These are phyloP conservation scores for Puccinia coronata DNA, from an alignment of 1,284 basidiomycete species.

Conservation along the genomic window DNA sequence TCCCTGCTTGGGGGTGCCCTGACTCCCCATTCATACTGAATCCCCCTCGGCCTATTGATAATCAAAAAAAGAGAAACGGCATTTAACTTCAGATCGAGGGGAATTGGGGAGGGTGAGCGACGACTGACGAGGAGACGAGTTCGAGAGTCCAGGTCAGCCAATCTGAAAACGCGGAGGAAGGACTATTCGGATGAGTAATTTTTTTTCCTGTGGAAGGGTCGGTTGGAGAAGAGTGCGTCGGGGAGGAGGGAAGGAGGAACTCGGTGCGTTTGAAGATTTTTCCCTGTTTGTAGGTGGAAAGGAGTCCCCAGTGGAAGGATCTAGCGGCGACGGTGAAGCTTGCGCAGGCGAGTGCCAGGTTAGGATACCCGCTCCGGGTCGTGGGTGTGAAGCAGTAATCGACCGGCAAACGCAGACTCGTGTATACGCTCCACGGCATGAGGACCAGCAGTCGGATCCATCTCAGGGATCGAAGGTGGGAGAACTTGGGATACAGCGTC, in stretches of 20 bases:
- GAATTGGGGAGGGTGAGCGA: background rate
- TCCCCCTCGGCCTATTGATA: constrained; percentile 13
- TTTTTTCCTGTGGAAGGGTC: too few species aligned
- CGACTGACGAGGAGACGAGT: constrained; percentile 18
- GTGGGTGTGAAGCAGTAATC: constrained; percentile 28
- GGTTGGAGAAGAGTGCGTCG: background rate
- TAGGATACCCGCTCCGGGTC: background rate
- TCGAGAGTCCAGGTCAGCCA: constrained; percentile 36
- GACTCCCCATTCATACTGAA: constrained; percentile 37
- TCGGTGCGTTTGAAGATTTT: constrained; percentile 15
- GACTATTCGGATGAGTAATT: too few species aligned
- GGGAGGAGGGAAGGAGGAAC: background rate
- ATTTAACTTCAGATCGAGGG: background rate
- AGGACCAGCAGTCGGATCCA: background rate
- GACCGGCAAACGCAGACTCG: background rate
- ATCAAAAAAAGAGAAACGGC: background rate
- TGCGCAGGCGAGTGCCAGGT: background rate
- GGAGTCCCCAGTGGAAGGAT: constrained; percentile 26
- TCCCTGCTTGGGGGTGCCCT: background rate
- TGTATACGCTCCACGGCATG: constrained; percentile 1
- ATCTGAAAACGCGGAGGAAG: too few species aligned
- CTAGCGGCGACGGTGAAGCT: background rate
- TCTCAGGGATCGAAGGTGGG: background rate
- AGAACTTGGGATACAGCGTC: constrained; percentile 5
- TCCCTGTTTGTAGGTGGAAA: background rate